Conservation (phyloP, 768 basidiomycete genomes). For the Lactarius deliciosus region DNA sequence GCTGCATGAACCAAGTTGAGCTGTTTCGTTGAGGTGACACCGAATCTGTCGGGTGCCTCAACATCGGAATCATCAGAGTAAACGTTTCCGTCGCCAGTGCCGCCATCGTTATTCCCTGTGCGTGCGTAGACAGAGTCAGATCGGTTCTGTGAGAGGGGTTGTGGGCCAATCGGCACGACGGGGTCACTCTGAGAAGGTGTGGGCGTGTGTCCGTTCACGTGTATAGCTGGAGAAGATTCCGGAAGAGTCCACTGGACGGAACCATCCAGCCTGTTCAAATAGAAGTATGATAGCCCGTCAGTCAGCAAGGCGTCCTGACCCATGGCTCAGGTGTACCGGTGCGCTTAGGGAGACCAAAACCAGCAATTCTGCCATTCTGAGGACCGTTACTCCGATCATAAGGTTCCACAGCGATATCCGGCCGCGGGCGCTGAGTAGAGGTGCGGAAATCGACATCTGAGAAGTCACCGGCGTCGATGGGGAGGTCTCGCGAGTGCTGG, state of each 20-base stretch:
- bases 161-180: conserved; percentile 3
- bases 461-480: conserved; percentile 63
- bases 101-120: conserved; percentile 36
- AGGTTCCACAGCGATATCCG: conserved; percentile 50
- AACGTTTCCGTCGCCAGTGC: conserved; percentile 54
- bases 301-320: conserved; percentile 76
- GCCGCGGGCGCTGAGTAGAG: conserved; percentile 51
- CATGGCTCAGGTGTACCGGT: conserved; percentile 78
- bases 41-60: conserved; percentile 45
- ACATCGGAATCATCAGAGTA: conserved; percentile 82
- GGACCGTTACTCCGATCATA: conserved; percentile 31
- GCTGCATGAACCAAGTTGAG: conserved; percentile 6
- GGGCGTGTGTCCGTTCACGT: conserved; percentile 17
- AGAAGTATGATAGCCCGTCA: conserved; percentile 80
- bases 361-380: conserved; percentile 38
- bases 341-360: conserved; percentile 60
- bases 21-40: conserved; percentile 25
- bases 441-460: conserved; percentile 64
- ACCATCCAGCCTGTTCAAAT: conserved; percentile 69
- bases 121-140: conserved; percentile 39
- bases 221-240: conserved; percentile 36
- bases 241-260: conserved; percentile 69
- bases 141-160: conserved; percentile 32
- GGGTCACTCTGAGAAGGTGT: conserved; percentile 11
- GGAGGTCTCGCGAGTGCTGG: conserved; percentile 80